phyloP scores from a whole-genome alignment of 2,329 filamentous ascomycete genomes.

The Aspergillus alliaceus region DNA sequence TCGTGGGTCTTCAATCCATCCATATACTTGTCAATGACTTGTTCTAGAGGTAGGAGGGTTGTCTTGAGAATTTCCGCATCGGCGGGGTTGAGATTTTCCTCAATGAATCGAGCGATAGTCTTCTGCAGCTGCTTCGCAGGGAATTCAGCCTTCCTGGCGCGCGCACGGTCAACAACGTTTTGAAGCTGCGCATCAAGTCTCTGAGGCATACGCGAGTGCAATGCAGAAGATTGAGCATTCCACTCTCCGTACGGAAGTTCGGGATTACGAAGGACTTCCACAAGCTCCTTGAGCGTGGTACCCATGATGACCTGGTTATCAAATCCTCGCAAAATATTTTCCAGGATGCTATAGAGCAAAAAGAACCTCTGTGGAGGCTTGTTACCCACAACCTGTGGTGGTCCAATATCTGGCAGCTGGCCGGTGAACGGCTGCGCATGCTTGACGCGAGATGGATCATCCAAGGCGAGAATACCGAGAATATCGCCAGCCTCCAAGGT shows the following conservation, averaged over 20 bases:
- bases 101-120: slow-evolving; percentile 82
- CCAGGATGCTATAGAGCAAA: slow-evolving; percentile 72
- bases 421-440: slow-evolving; percentile 92
- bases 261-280: slow-evolving; percentile 84
- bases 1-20: slow-evolving; percentile 92
- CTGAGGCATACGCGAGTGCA: slow-evolving; percentile 96
- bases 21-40: slow-evolving; percentile 75
- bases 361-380: slow-evolving; percentile 89
- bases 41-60: slow-evolving; percentile 72
- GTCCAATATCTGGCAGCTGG: slow-evolving; percentile 82
- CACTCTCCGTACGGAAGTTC: slow-evolving; percentile 96
- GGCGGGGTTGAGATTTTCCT: slow-evolving; percentile 72
- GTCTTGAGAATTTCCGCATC: slow-evolving; percentile 74
- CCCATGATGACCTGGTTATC: slow-evolving; percentile 98
- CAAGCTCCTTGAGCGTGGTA: slow-evolving; percentile 77
- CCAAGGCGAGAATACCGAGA: slow-evolving; percentile 91
- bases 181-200: slow-evolving; percentile 82
- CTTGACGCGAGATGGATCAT: slow-evolving; percentile 95
- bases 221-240: slow-evolving; percentile 90
- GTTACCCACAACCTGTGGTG: slow-evolving; percentile 81
- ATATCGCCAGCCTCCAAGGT: slow-evolving; percentile 97
- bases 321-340: slow-evolving; percentile 87
- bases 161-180: slow-evolving; percentile 82
- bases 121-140: slow-evolving; percentile 84
- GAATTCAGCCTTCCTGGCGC: slow-evolving; percentile 78